phyloP scores from a whole-genome alignment of 768 basidiomycete species.

The Clitopilus hobsonii region DNA sequence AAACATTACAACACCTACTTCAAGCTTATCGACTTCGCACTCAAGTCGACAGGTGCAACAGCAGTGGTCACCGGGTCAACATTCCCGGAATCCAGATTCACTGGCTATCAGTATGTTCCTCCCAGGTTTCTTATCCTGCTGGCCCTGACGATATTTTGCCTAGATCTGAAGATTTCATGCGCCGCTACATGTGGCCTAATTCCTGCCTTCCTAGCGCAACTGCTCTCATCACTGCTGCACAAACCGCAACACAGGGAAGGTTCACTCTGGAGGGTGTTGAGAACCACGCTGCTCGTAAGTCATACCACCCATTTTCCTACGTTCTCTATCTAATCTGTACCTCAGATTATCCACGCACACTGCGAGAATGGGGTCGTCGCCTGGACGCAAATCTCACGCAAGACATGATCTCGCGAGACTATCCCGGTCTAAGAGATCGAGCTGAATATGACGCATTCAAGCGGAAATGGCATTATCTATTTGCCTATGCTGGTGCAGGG shows the following conservation, averaged over 20 bases:
- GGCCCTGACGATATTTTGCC: not conserved
- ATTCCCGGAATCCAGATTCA: constrained; percentile 66
- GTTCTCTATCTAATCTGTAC: not conserved
- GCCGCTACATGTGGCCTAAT: constrained; percentile 87
- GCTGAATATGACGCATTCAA: constrained; percentile 66
- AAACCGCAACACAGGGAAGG: constrained; percentile 62
- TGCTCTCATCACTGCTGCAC: constrained; percentile 69
- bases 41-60: constrained; percentile 64
- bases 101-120: constrained; percentile 60
- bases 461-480: constrained; percentile 81
- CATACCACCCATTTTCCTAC: constrained; percentile 2
- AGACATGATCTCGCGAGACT: constrained; percentile 51
- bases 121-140: not conserved
- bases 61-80: constrained; percentile 67
- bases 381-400: constrained; percentile 63
- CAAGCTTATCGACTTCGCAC: constrained; percentile 70
- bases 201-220: constrained; percentile 86
- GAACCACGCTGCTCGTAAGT: constrained; percentile 76
- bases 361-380: constrained; percentile 86
- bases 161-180: constrained; percentile 81
- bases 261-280: constrained; percentile 83
- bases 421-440: constrained; percentile 53
- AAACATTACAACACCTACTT: constrained; percentile 69
- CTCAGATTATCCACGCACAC: constrained; percentile 80
- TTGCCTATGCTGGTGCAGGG: constrained; percentile 76